Base-by-base conservation (phyloP, 306 rosid genomes). In the Medicago lupulina region DNA sequence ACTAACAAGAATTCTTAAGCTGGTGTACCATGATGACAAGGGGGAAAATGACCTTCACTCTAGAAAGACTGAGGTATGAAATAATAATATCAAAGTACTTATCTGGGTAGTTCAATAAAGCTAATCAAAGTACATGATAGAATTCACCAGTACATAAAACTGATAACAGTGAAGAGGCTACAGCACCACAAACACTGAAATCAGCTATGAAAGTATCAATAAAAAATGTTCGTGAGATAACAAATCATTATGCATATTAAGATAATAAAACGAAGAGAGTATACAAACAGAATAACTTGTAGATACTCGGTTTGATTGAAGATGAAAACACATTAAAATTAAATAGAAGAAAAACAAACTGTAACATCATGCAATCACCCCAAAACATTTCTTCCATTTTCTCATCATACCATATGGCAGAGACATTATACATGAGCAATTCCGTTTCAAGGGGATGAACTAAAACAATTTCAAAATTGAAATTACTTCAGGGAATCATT, bases 381-480 rank as follows among this genome's bases (percentile, higher is more conserved):
- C 46, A 54, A 25, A 28, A 51, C 15, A 64, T n/a, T 34, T n/a
- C 8, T 16, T 79, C 4, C 67, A 23, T 10, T 43, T 36, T 59
- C 31, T 46, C 46, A 67, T 8, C 76, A 67, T 75, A 60, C 47
- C n/a, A 5, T 49, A 51, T 60, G 3, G 51, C 31, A 59, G 13
- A 58, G n/a, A 50, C 54, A 1, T 40, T 4, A 66, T 47, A 79
- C 71, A 36, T 49, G 46, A 65, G 40, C 34, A 60, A 50, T 17
- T 68, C 17, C 47, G 83, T 67, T 80, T 68, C 60, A 59, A 80
- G 7, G 18, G 28, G 41, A 38, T 44, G 12, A 15, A 16, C n/a
- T 40, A 19, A 54, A 55, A 70, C 16, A 8, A 69, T 64, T 51
- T 36, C 70, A 10, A 55, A 66, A 23, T 34, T 53, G 47, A 64